These are phyloP conservation scores for Trichophyton rubrum DNA, from an alignment of 2,329 filamentous ascomycete species.

Conservation along the genomic window DNA sequence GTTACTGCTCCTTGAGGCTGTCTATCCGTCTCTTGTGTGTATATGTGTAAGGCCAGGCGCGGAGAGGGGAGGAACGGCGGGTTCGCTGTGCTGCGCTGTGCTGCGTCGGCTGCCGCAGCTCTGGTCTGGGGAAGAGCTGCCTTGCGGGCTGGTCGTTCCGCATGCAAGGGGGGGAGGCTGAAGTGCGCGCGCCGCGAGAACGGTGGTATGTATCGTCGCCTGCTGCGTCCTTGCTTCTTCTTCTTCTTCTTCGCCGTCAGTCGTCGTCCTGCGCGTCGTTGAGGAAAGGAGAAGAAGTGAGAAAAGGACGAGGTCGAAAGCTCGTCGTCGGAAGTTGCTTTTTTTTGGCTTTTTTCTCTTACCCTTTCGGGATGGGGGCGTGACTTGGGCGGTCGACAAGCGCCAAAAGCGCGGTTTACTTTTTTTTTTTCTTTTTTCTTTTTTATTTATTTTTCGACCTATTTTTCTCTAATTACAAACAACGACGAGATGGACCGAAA, in stretches of 20 bases:
- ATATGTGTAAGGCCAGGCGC: not conserved
- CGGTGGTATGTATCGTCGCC: not conserved
- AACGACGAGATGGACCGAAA: not conserved
- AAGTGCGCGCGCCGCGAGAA: not conserved
- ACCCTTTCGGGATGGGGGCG: not conserved
- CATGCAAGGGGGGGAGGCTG: not conserved
- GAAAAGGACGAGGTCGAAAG: not conserved
- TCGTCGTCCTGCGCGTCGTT: not conserved
- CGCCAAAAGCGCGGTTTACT: not conserved
- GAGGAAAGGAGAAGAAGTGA: not conserved
- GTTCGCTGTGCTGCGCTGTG: not conserved
- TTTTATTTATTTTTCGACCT: not conserved
- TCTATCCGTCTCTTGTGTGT: not conserved
- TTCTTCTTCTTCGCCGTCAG: not conserved
- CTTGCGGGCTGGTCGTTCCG: not conserved
- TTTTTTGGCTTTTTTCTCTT: conserved; percentile 2
- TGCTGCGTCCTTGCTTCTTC: not conserved
- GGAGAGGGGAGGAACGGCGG: not conserved
- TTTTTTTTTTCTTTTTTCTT: not conserved
- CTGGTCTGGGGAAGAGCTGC: not conserved
- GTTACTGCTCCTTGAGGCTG: not conserved
- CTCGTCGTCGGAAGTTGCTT: conserved; percentile 1
- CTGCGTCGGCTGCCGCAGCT: not conserved
- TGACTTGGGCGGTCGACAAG: not conserved
- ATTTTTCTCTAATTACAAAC: not conserved